These are phyloP conservation scores for Pythium utonaiense DNA, from an alignment of 352 stramenopile species.

Conservation along the genomic window DNA sequence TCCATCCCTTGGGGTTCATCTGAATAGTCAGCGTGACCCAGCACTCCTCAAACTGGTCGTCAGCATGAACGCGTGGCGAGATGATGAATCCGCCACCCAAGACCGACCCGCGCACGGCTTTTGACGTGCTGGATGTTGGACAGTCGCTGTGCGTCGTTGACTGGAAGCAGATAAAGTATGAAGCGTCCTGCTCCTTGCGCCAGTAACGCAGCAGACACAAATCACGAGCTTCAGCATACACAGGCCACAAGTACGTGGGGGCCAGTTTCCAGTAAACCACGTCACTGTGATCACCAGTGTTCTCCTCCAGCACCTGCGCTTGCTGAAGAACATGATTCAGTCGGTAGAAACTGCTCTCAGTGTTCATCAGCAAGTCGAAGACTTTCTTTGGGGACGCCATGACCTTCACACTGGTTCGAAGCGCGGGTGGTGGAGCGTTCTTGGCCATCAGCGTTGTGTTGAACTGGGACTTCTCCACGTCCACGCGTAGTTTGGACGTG, in stretches of 20 bases:
- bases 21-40: slow-evolving; percentile 80
- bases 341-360: slow-evolving; percentile 67
- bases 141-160: slow-evolving; percentile 69
- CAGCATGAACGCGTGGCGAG: slow-evolving; percentile 34
- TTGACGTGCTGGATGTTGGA: slow-evolving; percentile 21
- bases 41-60: slow-evolving; percentile 67
- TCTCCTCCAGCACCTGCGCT: slow-evolving; percentile 55
- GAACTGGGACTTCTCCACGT: slow-evolving; percentile 51
- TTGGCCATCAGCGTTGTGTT: slow-evolving; percentile 30
- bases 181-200: slow-evolving; percentile 75
- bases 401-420: slow-evolving; percentile 73
- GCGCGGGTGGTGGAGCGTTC: slow-evolving; percentile 42
- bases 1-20: slow-evolving; percentile 80
- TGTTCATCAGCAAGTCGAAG: slow-evolving; percentile 75
- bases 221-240: slow-evolving; percentile 62
- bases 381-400: slow-evolving; percentile 59
- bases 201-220: slow-evolving; percentile 79
- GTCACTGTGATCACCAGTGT: slow-evolving; percentile 69
- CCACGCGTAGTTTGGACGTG: slow-evolving; percentile 65
- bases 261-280: slow-evolving; percentile 76
- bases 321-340: slow-evolving; percentile 76
- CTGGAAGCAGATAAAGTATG: slow-evolving; percentile 86
- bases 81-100: slow-evolving; percentile 77
- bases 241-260: slow-evolving; percentile 67
- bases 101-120: slow-evolving; percentile 54